These are phyloP conservation scores for Collariella sp. DNA, from an alignment of 495 filamentous ascomycete genomes.

Conservation along the genomic window DNA sequence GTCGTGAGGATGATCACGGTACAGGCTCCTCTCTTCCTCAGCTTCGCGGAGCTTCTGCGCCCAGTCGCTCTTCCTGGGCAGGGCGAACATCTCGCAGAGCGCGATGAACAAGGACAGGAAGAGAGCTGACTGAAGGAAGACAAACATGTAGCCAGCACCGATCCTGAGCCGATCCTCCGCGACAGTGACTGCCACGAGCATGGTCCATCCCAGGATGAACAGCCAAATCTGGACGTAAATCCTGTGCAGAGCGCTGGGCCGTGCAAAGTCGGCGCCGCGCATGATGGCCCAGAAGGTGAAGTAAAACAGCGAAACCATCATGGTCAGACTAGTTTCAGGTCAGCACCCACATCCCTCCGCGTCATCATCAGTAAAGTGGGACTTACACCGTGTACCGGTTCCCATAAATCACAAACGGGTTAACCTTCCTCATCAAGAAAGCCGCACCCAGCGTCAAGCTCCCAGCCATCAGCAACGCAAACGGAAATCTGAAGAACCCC, in stretches of 20 bases:
- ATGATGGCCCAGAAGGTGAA: conserved; percentile 77
- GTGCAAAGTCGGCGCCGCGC: conserved; percentile 66
- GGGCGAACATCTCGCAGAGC: conserved; percentile 68
- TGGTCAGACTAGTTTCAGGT: conserved; percentile 51
- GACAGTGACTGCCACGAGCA: conserved; percentile 66
- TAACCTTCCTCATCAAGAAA: conserved; percentile 69
- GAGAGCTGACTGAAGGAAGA: conserved; percentile 66
- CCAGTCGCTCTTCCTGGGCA: conserved; percentile 64
- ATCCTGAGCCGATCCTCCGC: conserved; percentile 61
- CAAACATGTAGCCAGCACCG: conserved; percentile 71
- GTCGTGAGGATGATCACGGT: conserved; percentile 15
- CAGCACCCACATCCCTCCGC: conserved; percentile 10
- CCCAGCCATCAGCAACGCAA: conserved; percentile 61
- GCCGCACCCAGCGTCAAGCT: conserved; percentile 63
- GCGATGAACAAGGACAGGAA: conserved; percentile 67
- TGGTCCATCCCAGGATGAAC: conserved; percentile 61
- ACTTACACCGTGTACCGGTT: conserved; percentile 68
- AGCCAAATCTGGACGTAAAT: conserved; percentile 78
- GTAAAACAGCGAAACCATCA: conserved; percentile 77
- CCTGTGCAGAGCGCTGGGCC: conserved; percentile 81
- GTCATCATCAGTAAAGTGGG: not conserved
- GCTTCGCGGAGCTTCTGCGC: conserved; percentile 42
- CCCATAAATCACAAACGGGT: conserved; percentile 81
- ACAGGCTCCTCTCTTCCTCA: conserved; percentile 36
- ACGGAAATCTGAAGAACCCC: conserved; percentile 76